Conservation (phyloP, 345 rosid species). For the Eucalyptus lansdowneana region DNA sequence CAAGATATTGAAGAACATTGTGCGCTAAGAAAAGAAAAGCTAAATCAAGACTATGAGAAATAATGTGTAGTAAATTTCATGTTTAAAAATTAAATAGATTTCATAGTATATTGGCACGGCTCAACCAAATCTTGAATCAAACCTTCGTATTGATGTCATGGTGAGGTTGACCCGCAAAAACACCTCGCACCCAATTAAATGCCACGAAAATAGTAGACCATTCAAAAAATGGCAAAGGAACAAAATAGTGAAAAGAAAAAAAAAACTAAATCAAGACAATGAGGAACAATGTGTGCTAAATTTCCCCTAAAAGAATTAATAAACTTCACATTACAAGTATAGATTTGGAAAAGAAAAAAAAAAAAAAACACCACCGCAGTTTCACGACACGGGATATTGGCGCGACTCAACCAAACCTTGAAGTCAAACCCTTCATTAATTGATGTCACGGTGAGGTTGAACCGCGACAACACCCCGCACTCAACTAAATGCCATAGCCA, state of each 20-base stretch:
- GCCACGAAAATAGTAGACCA: not conserved
- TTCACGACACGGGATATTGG: not conserved
- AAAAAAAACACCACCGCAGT: too few species aligned
- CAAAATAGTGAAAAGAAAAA: not conserved
- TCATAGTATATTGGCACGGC: fast-evolving
- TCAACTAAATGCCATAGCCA: too few species aligned
- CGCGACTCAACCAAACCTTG: not conserved
- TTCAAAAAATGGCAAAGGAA: not conserved
- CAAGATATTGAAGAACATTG: not conserved
- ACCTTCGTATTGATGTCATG: not conserved
- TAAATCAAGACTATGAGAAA: not conserved
- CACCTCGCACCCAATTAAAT: not conserved
- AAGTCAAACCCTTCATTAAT: not conserved
- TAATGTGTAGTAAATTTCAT: not conserved
- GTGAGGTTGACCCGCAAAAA: not conserved
- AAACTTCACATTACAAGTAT: not conserved
- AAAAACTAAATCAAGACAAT: not conserved
- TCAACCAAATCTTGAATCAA: not conserved
- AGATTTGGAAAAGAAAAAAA: too few species aligned
- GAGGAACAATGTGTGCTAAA: not conserved
- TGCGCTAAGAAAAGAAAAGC: not conserved
- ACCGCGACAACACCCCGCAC: not conserved
- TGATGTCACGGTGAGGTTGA: not conserved
- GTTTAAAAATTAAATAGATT: not conserved
- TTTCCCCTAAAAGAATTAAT: not conserved